Conservation (phyloP, 2,329 filamentous ascomycete species). For the Xylariaceae sp. region DNA sequence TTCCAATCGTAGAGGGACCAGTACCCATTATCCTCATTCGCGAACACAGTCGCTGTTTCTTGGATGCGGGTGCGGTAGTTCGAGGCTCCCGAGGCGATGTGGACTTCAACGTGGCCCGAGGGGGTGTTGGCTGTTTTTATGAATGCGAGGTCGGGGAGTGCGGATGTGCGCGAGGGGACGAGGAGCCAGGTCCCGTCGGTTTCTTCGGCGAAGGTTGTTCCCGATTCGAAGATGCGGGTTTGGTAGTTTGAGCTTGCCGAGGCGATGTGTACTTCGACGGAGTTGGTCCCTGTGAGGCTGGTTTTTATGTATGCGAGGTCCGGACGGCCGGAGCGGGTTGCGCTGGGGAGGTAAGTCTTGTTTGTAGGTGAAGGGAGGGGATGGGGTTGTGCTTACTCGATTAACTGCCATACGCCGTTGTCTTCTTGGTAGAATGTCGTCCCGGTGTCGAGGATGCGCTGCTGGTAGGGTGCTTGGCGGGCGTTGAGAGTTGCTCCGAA, state of each 20-base stretch:
- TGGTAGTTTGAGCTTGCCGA: conserved; percentile 12
- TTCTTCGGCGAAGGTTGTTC: conserved; percentile 6
- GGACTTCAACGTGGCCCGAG: conserved; percentile 7
- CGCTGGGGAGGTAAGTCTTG: neutral
- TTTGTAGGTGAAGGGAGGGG: neutral
- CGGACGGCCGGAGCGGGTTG: neutral
- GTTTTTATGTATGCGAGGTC: conserved; percentile 16
- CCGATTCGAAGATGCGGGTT: conserved; percentile 9
- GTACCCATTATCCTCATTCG: conserved; percentile 8
- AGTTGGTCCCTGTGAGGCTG: neutral
- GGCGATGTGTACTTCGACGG: conserved; percentile 13
- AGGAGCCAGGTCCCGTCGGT: conserved; percentile 13
- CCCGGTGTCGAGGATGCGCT: conserved; percentile 3
- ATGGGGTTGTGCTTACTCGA: conserved; percentile 5
- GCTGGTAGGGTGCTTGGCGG: conserved; percentile 3
- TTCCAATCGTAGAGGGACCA: conserved; percentile 14
- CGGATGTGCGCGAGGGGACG: conserved; percentile 3
- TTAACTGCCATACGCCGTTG: conserved; percentile 13
- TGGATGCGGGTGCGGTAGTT: conserved; percentile 5
- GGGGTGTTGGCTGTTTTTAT: conserved; percentile 15
- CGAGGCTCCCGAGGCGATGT: conserved; percentile 12
- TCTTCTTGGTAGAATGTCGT: conserved; percentile 7
- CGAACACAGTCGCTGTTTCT: conserved; percentile 7
- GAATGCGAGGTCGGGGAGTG: conserved; percentile 11
- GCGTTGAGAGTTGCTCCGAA: neutral